phyloP scores from a whole-genome alignment of 495 filamentous ascomycete species.

The Achaetomiella virescens region DNA sequence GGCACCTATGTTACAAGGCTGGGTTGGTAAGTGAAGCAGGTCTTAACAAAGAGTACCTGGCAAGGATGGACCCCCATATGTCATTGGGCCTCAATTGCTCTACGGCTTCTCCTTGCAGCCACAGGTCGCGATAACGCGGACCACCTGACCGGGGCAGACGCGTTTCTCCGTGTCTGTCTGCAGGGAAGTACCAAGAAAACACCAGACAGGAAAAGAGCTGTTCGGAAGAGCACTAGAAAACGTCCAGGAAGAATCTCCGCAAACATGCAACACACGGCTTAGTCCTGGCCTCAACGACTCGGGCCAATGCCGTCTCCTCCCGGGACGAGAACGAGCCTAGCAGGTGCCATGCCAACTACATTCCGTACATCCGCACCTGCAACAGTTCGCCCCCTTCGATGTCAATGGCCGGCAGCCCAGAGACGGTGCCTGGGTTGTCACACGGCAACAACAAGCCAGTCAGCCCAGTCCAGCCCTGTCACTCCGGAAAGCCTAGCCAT shows the following conservation, averaged over 20 bases:
- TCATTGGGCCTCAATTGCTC: constrained; percentile 19
- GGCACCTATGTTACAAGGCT: constrained; percentile 8
- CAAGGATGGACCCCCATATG: constrained; percentile 9
- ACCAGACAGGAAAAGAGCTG: constrained; percentile 2
- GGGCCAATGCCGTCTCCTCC: constrained; percentile 16
- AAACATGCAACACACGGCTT: constrained; percentile 6
- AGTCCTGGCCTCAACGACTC: neutral
- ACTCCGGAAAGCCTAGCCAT: too few relatives aligned
- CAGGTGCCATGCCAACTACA: too few relatives aligned
- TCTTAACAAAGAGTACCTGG: neutral
- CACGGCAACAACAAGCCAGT: too few relatives aligned
- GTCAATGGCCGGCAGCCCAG: constrained; percentile 15
- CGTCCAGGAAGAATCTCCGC: neutral
- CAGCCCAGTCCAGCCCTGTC: too few relatives aligned
- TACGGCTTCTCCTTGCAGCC: constrained; percentile 4
- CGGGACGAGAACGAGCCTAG: constrained; percentile 1
- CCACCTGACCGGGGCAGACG: constrained; percentile 19
- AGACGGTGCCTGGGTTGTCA: constrained; percentile 19
- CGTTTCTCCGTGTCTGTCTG: constrained; percentile 19
- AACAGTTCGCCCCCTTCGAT: constrained; percentile 10
- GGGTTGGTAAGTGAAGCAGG: constrained; percentile 3
- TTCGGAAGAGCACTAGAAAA: constrained; percentile 3
- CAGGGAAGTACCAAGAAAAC: constrained; percentile 10
- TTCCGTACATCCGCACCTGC: neutral
- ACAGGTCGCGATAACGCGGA: constrained; percentile 19